A percentile compares a stretch with the other conserved stretches of the same genome.
phyloP scores from a whole-genome alignment of 2,329 filamentous ascomycete genomes.

The Tolypocladium cylindrosporum region DNA sequence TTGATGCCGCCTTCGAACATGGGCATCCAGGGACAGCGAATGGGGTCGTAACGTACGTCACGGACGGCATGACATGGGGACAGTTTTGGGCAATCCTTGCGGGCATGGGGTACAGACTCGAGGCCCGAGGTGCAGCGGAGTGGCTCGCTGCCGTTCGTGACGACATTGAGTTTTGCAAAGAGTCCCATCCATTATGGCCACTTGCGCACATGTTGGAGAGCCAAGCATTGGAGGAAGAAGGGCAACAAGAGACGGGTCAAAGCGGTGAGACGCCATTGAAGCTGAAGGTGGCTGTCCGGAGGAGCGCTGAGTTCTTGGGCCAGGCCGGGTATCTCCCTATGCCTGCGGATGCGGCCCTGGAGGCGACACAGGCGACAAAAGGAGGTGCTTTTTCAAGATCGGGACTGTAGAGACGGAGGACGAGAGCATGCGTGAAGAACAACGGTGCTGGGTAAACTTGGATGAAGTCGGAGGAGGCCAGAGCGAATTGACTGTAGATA shows the following conservation, averaged over 20 bases:
- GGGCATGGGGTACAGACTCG: neutral
- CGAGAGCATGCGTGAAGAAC: neutral
- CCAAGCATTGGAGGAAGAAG: neutral
- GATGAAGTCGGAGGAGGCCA: too few relatives aligned
- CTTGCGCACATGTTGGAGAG: constrained; percentile 3
- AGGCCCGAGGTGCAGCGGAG: neutral
- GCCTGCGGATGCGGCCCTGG: neutral
- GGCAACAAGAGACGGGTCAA: neutral
- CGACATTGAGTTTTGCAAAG: constrained; percentile 1
- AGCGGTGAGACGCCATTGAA: neutral
- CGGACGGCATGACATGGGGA: constrained; percentile 1
- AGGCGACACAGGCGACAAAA: neutral
- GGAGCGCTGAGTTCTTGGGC: constrained; percentile 1
- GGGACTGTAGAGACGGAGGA: neutral
- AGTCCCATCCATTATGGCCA: constrained; percentile 4
- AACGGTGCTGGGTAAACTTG: neutral
- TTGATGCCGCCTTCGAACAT: neutral
- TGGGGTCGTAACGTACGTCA: neutral
- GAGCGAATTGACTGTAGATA: neutral
- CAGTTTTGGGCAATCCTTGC: constrained; percentile 2
- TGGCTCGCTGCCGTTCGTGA: neutral
- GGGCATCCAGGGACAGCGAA: neutral
- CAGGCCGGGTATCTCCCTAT: neutral
- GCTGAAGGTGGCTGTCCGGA: constrained; percentile 1
- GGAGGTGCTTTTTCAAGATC: neutral